Evolutionary conservation across 2,329 filamentous ascomycete species (phyloP).

Genomic region (Peltaster fructicola): DNA sequence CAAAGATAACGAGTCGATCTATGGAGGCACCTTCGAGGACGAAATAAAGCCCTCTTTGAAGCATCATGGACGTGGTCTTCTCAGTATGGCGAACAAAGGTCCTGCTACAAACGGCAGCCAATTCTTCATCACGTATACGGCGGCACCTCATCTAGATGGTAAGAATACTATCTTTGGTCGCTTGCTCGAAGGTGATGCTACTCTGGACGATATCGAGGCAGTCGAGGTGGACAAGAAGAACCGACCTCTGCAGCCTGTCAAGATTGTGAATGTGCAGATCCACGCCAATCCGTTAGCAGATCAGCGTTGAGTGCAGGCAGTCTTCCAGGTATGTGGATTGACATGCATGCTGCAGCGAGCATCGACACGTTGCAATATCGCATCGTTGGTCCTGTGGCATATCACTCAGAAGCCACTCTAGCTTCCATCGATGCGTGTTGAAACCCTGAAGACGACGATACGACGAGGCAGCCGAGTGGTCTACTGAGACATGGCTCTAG

Average conservation of each 20-base stretch:
- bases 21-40: constrained; percentile 55
- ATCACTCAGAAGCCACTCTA: too few species aligned
- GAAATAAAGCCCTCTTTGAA: constrained; percentile 61
- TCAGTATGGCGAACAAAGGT: constrained; percentile 93
- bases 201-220: constrained; percentile 53
- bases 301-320: constrained; percentile 15
- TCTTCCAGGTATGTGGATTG: constrained; percentile 1
- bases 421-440: too few species aligned
- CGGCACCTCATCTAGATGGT: constrained; percentile 64
- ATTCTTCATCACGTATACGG: constrained; percentile 65
- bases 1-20: constrained; percentile 45
- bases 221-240: constrained; percentile 63
- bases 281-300: constrained; percentile 63
- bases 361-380: too few species aligned
- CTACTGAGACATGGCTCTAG: too few species aligned
- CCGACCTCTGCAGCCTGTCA: constrained; percentile 47
- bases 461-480: too few species aligned
- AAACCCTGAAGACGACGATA: too few species aligned
- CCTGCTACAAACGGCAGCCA: constrained; percentile 85
- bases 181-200: constrained; percentile 40
- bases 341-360: too few species aligned
- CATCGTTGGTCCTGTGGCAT: too few species aligned
- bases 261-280: constrained; percentile 52
- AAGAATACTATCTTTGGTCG: constrained; percentile 73
- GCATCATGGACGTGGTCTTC: constrained; percentile 77